Evolutionary conservation across 257 asterid genomes (phyloP), one percentile per base, ranked within the genome.

Genomic region (Petunia secreta): DNA sequence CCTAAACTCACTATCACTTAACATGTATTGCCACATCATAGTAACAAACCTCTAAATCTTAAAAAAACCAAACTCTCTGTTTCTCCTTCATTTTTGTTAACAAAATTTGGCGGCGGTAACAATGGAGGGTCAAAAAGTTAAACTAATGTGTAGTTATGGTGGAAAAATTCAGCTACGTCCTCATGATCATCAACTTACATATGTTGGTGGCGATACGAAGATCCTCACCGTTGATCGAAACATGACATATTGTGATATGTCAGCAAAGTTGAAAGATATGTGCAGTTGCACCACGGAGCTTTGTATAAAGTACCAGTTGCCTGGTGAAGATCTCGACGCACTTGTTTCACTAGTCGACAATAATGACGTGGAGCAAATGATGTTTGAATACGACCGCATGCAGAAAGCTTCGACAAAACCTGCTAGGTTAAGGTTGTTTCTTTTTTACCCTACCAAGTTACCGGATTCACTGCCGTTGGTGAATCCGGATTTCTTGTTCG

Each of bases 291-390:
- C 15, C 39, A 80, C 55, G 2, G 90, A 86, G 46, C 59, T 92
- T 6, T 73, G 83, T 6, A 76, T 94, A 0, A 94, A 92, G 85
- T 94, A 94, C 57, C 97, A 90, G 81, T 73, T 92, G 62, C 97
- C 97, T 8, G 97, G 97, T 0, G 92, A 90, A 71, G 97, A 89
- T 75, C 85, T 91, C 59, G 94, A 90, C 82, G 82, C 91, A 1
- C 87, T 94, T 44, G 86, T 94, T 44, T 88, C 98, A 15, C 34
- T 94, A 52, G 85, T 90, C 83, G 87, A 91, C 89, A 97, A 92
- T 44, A 96, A 92, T 2, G 98, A 94, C 63, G 92, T 94, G 84
- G 96, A 89, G 86, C 91, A 90, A 84, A 90, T 94, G 98, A 91
- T 94, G 93, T 73, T 87, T 4, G 98, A 94, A 88, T 89, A 91